A percentile compares a stretch with the other conserved stretches of the same genome.
Conservation (phyloP, 2,329 filamentous ascomycete genomes). For the Exophiala oligosperma region DNA sequence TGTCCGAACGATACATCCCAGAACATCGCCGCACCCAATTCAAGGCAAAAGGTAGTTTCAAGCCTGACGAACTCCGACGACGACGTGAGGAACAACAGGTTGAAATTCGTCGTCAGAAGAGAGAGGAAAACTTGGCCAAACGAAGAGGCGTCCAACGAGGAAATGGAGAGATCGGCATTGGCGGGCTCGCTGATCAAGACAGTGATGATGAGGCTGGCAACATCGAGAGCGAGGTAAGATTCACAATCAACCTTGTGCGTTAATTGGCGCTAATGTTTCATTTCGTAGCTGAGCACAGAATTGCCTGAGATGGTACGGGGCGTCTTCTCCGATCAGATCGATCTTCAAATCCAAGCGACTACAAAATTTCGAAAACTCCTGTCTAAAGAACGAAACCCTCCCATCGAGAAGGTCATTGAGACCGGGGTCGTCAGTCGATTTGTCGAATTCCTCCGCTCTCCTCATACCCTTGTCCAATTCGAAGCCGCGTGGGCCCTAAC, state of each 20-base stretch:
- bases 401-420: constrained; percentile 99
- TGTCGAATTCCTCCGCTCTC: constrained; percentile 96
- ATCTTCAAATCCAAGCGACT: constrained; percentile 93
- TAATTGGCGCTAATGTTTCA: constrained; percentile 7
- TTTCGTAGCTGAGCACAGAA: constrained; percentile 83
- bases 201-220: constrained; percentile 92
- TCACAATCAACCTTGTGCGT: constrained; percentile 49
- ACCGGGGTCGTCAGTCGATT: constrained; percentile 96
- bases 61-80: constrained; percentile 96
- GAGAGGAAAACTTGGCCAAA: constrained; percentile 98
- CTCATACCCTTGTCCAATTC: constrained; percentile 97
- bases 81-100: constrained; percentile 99
- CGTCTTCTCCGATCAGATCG: constrained; percentile 98
- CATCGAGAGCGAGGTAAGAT: constrained; percentile 95
- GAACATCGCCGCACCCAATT: constrained; percentile 99
- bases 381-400: constrained; percentile 97
- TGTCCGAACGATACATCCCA: constrained; percentile 99
- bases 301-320: constrained; percentile 97
- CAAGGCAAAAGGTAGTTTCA: constrained; percentile 99
- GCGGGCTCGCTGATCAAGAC: constrained; percentile 79
- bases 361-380: constrained; percentile 98
- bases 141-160: constrained; percentile 87
- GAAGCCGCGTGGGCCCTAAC: constrained; percentile 98
- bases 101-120: constrained; percentile 97
- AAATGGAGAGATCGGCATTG: constrained; percentile 60